Conservation (phyloP, 352 stramenopile genomes). For the Globisporangium solare region DNA sequence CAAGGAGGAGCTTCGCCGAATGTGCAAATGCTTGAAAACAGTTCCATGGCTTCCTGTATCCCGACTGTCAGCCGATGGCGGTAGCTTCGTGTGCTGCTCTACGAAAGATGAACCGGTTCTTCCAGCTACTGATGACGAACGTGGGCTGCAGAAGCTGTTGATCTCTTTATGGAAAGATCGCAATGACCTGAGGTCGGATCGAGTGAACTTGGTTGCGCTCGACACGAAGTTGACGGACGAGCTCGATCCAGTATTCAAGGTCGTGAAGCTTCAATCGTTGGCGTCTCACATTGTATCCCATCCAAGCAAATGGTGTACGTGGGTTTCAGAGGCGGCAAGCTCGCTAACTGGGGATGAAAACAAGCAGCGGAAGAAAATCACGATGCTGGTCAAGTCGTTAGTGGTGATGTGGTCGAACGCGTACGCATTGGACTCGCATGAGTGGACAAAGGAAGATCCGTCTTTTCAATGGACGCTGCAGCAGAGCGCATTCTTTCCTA, state of each 20-base stretch:
- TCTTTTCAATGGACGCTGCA: constrained; percentile 25
- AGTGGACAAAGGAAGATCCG: constrained; percentile 9
- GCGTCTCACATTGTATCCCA: constrained; percentile 21
- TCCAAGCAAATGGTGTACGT: constrained; percentile 27
- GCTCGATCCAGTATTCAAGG: constrained; percentile 29
- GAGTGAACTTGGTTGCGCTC: constrained; percentile 28
- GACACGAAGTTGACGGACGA: constrained; percentile 15
- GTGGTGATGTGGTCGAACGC: constrained; percentile 14
- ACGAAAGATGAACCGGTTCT: constrained; percentile 28
- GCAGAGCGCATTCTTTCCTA: constrained; percentile 27
- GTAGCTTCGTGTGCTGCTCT: constrained; percentile 19
- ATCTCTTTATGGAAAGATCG: constrained; percentile 21
- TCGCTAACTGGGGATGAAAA: neutral
- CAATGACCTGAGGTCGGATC: constrained; percentile 1
- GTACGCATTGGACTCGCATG: constrained; percentile 5
- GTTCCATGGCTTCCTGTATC: constrained; percentile 30
- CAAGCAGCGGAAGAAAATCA: constrained; percentile 14
- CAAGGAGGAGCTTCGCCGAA: constrained; percentile 30
- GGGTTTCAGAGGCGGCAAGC: constrained; percentile 6
- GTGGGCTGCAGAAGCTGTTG: constrained; percentile 36
- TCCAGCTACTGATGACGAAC: constrained; percentile 26
- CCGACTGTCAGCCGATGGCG: constrained; percentile 1
- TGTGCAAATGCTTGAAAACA: constrained; percentile 42
- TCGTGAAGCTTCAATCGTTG: constrained; percentile 28
- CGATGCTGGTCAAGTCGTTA: constrained; percentile 13